Evolutionary conservation across 2,329 filamentous ascomycete genomes (phyloP), one percentile per base, ranked within the genome.

Genomic region (Hymenoscyphus albidus): DNA sequence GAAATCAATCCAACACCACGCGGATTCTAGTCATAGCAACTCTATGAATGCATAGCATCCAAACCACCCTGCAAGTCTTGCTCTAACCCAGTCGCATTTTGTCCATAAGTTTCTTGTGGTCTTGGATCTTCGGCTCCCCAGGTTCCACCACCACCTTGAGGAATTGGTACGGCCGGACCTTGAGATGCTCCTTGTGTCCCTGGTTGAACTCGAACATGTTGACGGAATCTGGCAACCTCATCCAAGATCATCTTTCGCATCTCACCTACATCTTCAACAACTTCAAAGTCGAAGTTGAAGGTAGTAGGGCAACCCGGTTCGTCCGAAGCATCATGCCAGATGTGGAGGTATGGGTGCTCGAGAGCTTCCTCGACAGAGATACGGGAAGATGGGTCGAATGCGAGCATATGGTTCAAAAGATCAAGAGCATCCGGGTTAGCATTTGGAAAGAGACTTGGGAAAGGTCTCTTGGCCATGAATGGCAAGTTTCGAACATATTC

Each of bases 221-320:
- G 82, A 68, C 95, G 87, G 87, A 99, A 99, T 70, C 88, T 85
- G 75, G 87, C 83, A 59, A 99, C 95, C 78, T 99, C 95, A n/a
- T 94, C 90, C 65, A 97, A 82, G 70, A 99, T 99, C 92, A 97
- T 96, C 78, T 89, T 88, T 76, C 95, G 91, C 93, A 99, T 98
- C 72, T 97, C 91, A 27, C 83, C 85, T 22, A 99, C 93, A 56
- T 98, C 95, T 62, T 99, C 94, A 48, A 97, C 87, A n/a, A 97
- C 88, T 78, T 99, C 95, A 75, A 99, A 99, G 77, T 94, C 90
- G 81, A 99, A 99, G 82, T 99, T 93, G 80, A 99, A 99, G 18
- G 92, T 93, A 16, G 90, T 91, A 0, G 93, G 93, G 81, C 94
- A 98, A 69, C 89, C 86, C 22, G 95, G 95, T 81, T 99, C 95